Conservation (phyloP, 352 stramenopile genomes). For the Aphanomyces euteiches region DNA sequence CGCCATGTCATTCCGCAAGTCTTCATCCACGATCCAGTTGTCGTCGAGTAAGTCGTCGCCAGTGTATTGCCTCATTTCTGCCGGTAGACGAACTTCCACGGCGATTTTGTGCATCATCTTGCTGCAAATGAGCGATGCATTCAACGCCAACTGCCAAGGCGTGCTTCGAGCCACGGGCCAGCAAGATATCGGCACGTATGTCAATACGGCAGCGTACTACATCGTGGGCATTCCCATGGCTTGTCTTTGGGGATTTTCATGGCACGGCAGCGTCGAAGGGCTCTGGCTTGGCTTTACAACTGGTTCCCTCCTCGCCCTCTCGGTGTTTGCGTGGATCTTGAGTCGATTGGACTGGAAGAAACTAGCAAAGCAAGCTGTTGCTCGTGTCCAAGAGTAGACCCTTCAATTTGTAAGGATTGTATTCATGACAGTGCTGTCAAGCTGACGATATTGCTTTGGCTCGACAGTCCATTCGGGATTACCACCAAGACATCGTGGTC, state of each 20-base stretch:
- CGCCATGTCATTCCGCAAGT: constrained; percentile 49
- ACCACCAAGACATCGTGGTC: too few species aligned
- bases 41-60: constrained; percentile 1
- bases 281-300: constrained; percentile 1
- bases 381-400: too few species aligned
- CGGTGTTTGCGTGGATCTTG: not conserved
- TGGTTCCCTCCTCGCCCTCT: not conserved
- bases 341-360: not conserved
- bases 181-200: constrained; percentile 49
- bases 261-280: not conserved
- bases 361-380: too few species aligned
- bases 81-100: not conserved
- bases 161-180: constrained; percentile 42
- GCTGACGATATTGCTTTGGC: too few species aligned
- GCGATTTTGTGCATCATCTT: constrained; percentile 60
- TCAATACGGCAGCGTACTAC: constrained; percentile 70
- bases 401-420: too few species aligned
- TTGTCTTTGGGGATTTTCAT: not conserved
- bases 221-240: constrained; percentile 57
- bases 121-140: constrained; percentile 52
- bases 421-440: too few species aligned
- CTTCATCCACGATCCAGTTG: constrained; percentile 62
- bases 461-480: too few species aligned
- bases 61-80: not conserved
- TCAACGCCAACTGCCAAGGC: constrained; percentile 74